phyloP scores from a whole-genome alignment of 2,329 filamentous ascomycete genomes.

The Fusarium sp. region DNA sequence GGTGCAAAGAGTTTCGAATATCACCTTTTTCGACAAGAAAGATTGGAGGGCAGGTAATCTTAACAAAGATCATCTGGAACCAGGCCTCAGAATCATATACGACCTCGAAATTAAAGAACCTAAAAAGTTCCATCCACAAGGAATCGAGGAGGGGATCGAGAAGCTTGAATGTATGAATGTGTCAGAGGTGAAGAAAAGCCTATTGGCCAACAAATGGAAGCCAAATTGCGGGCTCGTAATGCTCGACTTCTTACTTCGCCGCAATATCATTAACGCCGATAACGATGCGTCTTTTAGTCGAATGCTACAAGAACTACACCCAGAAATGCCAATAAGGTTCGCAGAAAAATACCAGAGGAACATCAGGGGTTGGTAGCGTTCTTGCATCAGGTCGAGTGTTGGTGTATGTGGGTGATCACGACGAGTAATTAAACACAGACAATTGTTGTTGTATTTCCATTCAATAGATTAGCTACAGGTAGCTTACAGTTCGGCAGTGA shows the following conservation, averaged over 20 bases:
- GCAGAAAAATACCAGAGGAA: slow-evolving; percentile 19
- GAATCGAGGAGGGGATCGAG: slow-evolving; percentile 47
- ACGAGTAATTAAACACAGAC: neutral
- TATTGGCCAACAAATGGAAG: slow-evolving; percentile 50
- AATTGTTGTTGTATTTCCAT: neutral
- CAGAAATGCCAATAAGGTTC: slow-evolving; percentile 47
- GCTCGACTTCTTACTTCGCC: slow-evolving; percentile 53
- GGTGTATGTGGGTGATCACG: neutral
- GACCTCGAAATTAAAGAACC: slow-evolving; percentile 49
- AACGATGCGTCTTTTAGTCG: slow-evolving; percentile 42
- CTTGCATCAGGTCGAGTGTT: neutral
- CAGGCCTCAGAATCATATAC: slow-evolving; percentile 54
- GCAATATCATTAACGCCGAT: slow-evolving; percentile 42
- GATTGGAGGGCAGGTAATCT: slow-evolving; percentile 44
- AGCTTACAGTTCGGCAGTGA: neutral
- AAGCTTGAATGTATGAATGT: slow-evolving; percentile 47
- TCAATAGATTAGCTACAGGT: neutral
- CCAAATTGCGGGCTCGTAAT: slow-evolving; percentile 57
- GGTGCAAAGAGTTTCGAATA: slow-evolving; percentile 40
- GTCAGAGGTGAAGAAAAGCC: slow-evolving; percentile 47
- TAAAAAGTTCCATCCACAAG: slow-evolving; percentile 37
- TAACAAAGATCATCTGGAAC: slow-evolving; percentile 52
- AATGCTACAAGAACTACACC: slow-evolving; percentile 42
- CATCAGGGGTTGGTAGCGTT: slow-evolving; percentile 23
- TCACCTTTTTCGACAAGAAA: slow-evolving; percentile 54